Percentiles rank a stretch among this genome's conserved stretches.
These are phyloP conservation scores for Funneliformis geosporum DNA, from an alignment of 192 early-diverging fungal species.

Conservation along the genomic window DNA sequence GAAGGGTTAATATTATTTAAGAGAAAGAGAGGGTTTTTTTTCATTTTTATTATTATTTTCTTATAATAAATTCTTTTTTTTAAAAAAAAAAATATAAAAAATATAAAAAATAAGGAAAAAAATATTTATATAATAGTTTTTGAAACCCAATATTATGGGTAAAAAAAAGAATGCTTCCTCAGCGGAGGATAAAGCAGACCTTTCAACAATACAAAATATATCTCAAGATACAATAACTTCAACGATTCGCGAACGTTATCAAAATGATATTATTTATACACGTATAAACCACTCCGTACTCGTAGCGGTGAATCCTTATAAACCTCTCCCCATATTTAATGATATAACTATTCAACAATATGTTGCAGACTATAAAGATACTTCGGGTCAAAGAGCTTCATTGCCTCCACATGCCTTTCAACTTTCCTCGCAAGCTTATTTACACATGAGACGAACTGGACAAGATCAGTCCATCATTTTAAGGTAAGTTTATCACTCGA, in stretches of 20 bases:
- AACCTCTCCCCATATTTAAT: slow-evolving; percentile 55
- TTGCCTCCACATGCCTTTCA: slow-evolving; percentile 83
- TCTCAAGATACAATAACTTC: slow-evolving; percentile 44
- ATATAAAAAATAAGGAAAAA: not conserved
- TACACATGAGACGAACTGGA: slow-evolving; percentile 84
- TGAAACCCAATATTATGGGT: slow-evolving; percentile 11
- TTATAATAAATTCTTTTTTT: not conserved
- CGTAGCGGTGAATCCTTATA: slow-evolving; percentile 68
- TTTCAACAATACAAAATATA: slow-evolving; percentile 30
- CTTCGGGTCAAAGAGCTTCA: slow-evolving; percentile 48
- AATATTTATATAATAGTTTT: not conserved
- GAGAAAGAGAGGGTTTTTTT: not conserved
- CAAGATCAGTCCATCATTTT: slow-evolving; percentile 90
- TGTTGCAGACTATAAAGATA: slow-evolving; percentile 71
- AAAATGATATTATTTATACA: slow-evolving; percentile 65
- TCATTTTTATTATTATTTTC: not conserved
- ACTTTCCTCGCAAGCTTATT: slow-evolving; percentile 79
- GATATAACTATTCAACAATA: slow-evolving; percentile 69
- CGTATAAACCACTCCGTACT: slow-evolving; percentile 68
- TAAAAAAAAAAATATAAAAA: not conserved
- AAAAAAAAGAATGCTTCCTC: slow-evolving; percentile 21
- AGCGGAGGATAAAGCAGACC: slow-evolving; percentile 33
- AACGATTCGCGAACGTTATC: slow-evolving; percentile 54
- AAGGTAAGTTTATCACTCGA: slow-evolving; percentile 58
- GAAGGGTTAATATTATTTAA: not conserved